Percentiles rank a stretch among this genome's conserved stretches.
These are phyloP conservation scores for Pelargonium fulgidum DNA, from an alignment of 441 rosid genomes.

Conservation along the genomic window DNA sequence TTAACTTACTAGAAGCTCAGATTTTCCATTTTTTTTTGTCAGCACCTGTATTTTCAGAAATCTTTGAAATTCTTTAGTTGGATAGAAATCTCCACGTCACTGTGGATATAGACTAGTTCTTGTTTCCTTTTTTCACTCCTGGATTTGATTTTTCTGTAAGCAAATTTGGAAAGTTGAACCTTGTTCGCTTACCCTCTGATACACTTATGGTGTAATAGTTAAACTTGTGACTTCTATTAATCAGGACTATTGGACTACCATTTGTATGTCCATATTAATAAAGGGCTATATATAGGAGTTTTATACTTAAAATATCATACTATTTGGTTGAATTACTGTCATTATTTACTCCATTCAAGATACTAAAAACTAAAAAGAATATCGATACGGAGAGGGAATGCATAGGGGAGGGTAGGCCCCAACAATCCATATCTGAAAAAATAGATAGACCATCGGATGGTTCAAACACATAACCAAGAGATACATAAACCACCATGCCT, in stretches of 20 bases:
- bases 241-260: not conserved
- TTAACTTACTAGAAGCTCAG: constrained; percentile 12
- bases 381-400: no score
- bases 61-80: constrained; percentile 21
- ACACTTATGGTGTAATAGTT: not conserved
- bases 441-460: no score
- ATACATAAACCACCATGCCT: no score
- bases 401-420: no score
- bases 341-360: no score
- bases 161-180: constrained; percentile 1
- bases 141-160: constrained; percentile 1
- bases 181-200: not conserved
- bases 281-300: no score
- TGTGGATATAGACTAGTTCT: not conserved
- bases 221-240: not conserved
- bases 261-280: not conserved
- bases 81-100: constrained; percentile 6
- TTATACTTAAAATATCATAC: no score
- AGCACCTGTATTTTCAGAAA: not conserved
- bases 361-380: no score
- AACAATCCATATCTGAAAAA: no score
- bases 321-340: no score
- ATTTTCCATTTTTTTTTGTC: constrained; percentile 15
- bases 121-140: constrained; percentile 1
- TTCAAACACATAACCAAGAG: no score